These are phyloP conservation scores for Inosperma sp. DNA, from an alignment of 768 basidiomycete genomes.

Conservation along the genomic window DNA sequence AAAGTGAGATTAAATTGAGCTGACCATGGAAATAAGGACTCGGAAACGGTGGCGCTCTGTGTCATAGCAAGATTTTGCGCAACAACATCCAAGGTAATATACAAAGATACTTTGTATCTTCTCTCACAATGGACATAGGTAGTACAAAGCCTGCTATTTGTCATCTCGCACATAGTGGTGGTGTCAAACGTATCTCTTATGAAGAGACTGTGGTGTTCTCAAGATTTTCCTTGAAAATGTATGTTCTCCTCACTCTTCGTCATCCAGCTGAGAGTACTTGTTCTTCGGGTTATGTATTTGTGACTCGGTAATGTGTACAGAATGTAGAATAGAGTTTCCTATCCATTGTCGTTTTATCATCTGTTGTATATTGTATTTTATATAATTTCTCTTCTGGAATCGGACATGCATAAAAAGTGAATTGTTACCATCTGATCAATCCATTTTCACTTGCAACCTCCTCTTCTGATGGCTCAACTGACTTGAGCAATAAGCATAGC, in stretches of 20 bases:
- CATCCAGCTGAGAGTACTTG: slow-evolving; percentile 8
- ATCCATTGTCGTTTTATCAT: no score
- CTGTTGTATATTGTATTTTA: no score
- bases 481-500: no score
- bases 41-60: slow-evolving; percentile 95
- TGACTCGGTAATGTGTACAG: slow-evolving; percentile 97
- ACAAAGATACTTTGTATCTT: slow-evolving; percentile 6
- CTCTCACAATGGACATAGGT: slow-evolving; percentile 39
- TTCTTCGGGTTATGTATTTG: slow-evolving; percentile 64
- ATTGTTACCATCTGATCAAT: no score
- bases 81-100: slow-evolving; percentile 33
- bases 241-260: background rate
- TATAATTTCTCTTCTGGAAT: no score
- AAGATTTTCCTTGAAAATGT: slow-evolving; percentile 68
- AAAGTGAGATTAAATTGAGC: background rate
- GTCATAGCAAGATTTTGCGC: slow-evolving; percentile 95
- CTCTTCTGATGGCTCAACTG: no score
- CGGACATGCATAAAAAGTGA: no score
- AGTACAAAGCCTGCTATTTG: slow-evolving; percentile 92
- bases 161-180: slow-evolving; percentile 95
- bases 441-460: no score
- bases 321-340: no score
- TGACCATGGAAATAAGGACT: slow-evolving; percentile 53
- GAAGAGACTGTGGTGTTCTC: slow-evolving; percentile 94
- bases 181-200: slow-evolving; percentile 97